These are phyloP conservation scores for Teunomyces barrocoloradensis DNA, from an alignment of 805 yeast species.

Conservation along the genomic window DNA sequence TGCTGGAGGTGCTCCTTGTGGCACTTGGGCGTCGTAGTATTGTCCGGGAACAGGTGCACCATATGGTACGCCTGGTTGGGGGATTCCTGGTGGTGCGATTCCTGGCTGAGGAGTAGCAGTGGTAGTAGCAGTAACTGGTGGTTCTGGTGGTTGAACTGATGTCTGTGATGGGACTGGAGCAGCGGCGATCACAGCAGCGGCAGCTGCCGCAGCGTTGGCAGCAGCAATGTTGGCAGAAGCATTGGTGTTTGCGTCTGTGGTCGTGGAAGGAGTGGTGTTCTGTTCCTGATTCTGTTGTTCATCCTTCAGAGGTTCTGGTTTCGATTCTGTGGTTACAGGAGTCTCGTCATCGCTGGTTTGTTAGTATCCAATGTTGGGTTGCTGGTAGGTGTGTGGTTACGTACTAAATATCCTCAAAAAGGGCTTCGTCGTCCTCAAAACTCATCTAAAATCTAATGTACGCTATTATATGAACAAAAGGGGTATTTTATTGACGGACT, in stretches of 20 bases:
- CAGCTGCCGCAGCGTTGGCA: neutral
- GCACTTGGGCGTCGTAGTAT: slow-evolving; percentile 4
- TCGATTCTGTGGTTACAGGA: slow-evolving; percentile 6
- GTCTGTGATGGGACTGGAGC: neutral
- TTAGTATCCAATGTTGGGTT: neutral
- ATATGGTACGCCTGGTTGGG: slow-evolving; percentile 6
- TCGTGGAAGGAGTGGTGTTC: neutral
- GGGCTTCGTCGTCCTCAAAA: slow-evolving; percentile 90
- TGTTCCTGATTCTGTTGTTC: slow-evolving; percentile 2
- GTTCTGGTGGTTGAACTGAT: neutral
- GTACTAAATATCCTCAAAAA: slow-evolving; percentile 85
- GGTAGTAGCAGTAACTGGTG: slow-evolving; percentile 6
- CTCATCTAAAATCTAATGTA: slow-evolving; percentile 3
- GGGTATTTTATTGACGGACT: slow-evolving; percentile 17
- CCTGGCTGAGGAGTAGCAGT: slow-evolving; percentile 5
- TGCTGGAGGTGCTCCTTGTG: slow-evolving; percentile 10
- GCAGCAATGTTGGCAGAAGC: neutral
- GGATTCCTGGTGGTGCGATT: slow-evolving; percentile 4
- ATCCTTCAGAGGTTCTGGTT: neutral
- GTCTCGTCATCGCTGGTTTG: slow-evolving; percentile 9
- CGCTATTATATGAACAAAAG: slow-evolving; percentile 3
- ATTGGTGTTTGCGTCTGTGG: neutral
- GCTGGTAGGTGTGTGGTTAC: slow-evolving; percentile 9
- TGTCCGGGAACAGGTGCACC: slow-evolving; percentile 4
- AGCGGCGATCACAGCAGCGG: neutral